Evolutionary conservation across 2,329 filamentous ascomycete genomes (phyloP).

Genomic region (Calcarisporium arbuscula): DNA sequence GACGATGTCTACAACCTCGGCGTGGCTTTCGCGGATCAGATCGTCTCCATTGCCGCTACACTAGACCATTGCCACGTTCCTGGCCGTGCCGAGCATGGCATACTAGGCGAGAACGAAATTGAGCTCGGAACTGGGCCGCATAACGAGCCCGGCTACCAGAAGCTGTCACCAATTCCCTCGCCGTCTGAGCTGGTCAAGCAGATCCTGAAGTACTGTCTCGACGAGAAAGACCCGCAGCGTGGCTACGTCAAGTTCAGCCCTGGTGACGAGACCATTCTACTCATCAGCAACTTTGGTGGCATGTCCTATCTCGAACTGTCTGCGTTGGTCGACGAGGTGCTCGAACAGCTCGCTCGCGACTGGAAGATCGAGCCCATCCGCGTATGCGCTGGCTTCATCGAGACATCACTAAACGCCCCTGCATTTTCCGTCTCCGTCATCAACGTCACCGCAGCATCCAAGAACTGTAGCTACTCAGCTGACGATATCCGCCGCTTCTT

Average conservation of each 20-base stretch:
- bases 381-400: slow-evolving; percentile 56
- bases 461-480: slow-evolving; percentile 37
- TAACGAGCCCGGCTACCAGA: slow-evolving; percentile 57
- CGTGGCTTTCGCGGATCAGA: slow-evolving; percentile 41
- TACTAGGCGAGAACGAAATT: slow-evolving; percentile 43
- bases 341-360: slow-evolving; percentile 38
- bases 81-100: slow-evolving; percentile 42
- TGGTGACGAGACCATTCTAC: slow-evolving; percentile 43
- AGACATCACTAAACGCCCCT: slow-evolving; percentile 66
- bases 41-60: slow-evolving; percentile 52
- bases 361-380: slow-evolving; percentile 47
- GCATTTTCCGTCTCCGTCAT: slow-evolving; percentile 64
- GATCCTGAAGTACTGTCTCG: slow-evolving; percentile 54
- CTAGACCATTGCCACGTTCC: slow-evolving; percentile 57
- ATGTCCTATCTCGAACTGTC: slow-evolving; percentile 52
- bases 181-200: slow-evolving; percentile 45
- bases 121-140: slow-evolving; percentile 63
- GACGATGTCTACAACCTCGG: slow-evolving; percentile 46
- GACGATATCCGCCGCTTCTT: slow-evolving; percentile 55
- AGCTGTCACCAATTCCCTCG: slow-evolving; percentile 45
- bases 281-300: slow-evolving; percentile 55
- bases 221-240: slow-evolving; percentile 45
- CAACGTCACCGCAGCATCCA: slow-evolving; percentile 46
- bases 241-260: slow-evolving; percentile 42
- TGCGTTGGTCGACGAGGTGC: slow-evolving; percentile 46